Evolutionary conservation across 2,329 filamentous ascomycete species (phyloP).

Genomic region (Apiospora pterosperma): DNA sequence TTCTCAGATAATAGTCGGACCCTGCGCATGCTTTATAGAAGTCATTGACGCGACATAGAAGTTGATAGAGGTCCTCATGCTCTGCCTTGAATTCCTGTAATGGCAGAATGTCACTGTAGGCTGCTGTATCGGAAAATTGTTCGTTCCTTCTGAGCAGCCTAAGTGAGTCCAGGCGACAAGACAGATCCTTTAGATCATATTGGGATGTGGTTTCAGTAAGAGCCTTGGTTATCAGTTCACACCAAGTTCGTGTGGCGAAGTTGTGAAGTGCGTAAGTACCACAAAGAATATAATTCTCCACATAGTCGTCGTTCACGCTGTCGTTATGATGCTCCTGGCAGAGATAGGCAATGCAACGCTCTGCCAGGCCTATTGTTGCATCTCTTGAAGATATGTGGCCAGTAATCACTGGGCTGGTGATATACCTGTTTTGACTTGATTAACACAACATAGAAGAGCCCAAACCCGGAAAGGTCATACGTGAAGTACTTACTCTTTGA

Average conservation of each 20-base stretch:
- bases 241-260: not conserved
- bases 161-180: not conserved
- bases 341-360: constrained; percentile 5
- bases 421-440: constrained; percentile 6
- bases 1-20: not conserved
- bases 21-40: not conserved
- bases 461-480: not conserved
- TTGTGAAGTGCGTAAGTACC: constrained; percentile 1
- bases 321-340: not conserved
- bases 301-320: not conserved
- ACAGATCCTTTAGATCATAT: not conserved
- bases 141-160: constrained; percentile 1
- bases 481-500: constrained; percentile 23
- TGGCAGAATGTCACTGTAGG: not conserved
- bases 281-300: not conserved
- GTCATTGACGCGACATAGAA: not conserved
- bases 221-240: not conserved
- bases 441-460: constrained; percentile 8
- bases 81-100: not conserved
- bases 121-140: not conserved
- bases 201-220: not conserved
- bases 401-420: not conserved
- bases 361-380: constrained; percentile 3
- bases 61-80: not conserved
- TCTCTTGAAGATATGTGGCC: constrained; percentile 6